Evolutionary conservation across 306 rosid species (phyloP), one percentile per base, ranked within the genome.

Genomic region (Vicia sativa): DNA sequence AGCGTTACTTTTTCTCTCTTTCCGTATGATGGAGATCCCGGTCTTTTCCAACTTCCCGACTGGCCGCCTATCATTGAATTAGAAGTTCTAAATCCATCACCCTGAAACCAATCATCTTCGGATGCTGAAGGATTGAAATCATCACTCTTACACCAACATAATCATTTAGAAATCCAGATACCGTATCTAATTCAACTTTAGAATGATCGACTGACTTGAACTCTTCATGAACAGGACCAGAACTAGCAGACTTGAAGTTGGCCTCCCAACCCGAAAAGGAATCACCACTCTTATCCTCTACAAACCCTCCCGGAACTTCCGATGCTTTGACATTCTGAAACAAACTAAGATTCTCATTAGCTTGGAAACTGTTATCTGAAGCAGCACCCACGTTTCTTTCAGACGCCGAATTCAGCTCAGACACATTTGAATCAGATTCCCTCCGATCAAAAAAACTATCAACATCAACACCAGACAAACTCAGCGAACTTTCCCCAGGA

Each of bases 251-350:
- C 70, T 76, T 85, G 72, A 93, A 88, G 76, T 74, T 78, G 26
- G 95, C 86, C 49, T 77, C 90, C 97, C 97, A 90, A 81, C 80
- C 75, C 16, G 92, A 87, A 89, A 79, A 73, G 13, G 89, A 84
- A 68, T 81, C 80, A 26, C 69, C 81, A 68, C 60, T 67, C 72
- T 48, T 84, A 42, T 74, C 80, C 79, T 82, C 80, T 18, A 72
- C 37, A 65, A 83, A 73, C 63, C 58, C 59, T 10, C 62, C 62
- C 48, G 73, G 77, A 35, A 43, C 67, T 80, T 69, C 79, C 0
- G 50, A 75, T 56, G 72, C 74, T 68, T 55, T 86, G 39, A 68
- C 81, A 82, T 82, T 84, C 73, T 81, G 89, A 78, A 88, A 88
- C 78, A 88, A 78, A 67, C 74, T 77, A 74, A 82, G 90, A 79